Evolutionary conservation across 176 grass and related monocot genomes (phyloP), one percentile per base, ranked within the genome.

Genomic region (Microstegium vimineum): DNA sequence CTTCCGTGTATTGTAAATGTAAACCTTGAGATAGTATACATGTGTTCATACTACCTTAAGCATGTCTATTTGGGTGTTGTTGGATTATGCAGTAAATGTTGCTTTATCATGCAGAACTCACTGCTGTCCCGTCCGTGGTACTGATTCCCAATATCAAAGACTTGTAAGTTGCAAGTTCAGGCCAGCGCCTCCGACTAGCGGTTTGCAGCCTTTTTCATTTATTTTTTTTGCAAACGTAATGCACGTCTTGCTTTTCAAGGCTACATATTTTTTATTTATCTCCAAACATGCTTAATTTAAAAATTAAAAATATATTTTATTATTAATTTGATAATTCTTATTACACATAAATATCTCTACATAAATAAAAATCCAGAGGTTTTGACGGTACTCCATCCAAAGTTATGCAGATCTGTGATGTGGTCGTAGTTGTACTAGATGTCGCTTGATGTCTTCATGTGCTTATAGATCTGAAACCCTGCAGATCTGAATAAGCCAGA

Each of bases 401-500:
- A 45, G 25, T 52, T 32, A 22, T 14, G 51, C 4, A 46, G 68
- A 46, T 46, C 26, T 73, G 18, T 11, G 30, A 73, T 73, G 37
- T 7, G 14, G 61, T 34, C 0, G 15, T 35, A 33, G 61, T 34
- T 0, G 15, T 35, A 33, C 36, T 30, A 27, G 32, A 49, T 49
- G 40, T 22, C 10, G 28, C 28, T 10, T 83, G 75, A 88, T 54
- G 18, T 22, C 52, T 56, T 8, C 52, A 23, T 54, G 51, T 84
- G 82, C 87, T 84, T 84, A 84, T 84, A 30, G 75, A 89, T 89
- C 76, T 75, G 43, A 33, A 22, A 12, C 14, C 51, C 17, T 81
- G 34, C 62, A 67, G 32, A 67, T 76, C 61, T 40, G 45, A 79
- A 26, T 2, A 3, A 26, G 1, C 27, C 59, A 62, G 60, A 27